A percentile compares a stretch with the other conserved stretches of the same genome.
Conservation (phyloP, 2,329 filamentous ascomycete genomes). For the Penicillium sp. region DNA sequence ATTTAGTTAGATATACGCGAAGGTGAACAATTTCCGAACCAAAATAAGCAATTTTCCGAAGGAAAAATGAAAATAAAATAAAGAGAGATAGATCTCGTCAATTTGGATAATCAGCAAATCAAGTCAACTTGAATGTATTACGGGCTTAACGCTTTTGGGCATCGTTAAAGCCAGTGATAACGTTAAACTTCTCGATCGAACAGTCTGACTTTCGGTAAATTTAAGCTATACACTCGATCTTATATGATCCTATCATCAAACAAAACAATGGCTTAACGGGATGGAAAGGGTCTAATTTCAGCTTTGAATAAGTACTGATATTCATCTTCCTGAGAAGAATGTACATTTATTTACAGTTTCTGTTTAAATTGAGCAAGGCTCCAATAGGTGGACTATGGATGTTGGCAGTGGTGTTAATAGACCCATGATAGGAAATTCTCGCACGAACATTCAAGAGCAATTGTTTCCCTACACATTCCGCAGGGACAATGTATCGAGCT, state of each 20-base stretch:
- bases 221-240: no score
- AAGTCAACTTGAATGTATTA: background rate
- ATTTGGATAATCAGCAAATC: background rate
- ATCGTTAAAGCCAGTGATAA: no score
- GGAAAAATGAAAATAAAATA: background rate
- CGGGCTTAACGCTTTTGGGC: background rate
- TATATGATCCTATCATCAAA: no score
- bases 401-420: background rate
- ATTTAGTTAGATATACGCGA: background rate
- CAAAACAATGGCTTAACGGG: no score
- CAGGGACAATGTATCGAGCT: background rate
- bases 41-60: background rate
- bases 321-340: background rate
- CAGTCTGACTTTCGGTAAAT: no score
- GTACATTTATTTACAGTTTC: background rate
- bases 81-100: background rate
- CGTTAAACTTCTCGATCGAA: no score
- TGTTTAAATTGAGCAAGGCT: no score
- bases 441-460: background rate
- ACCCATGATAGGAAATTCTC: no score
- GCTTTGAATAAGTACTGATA: background rate
- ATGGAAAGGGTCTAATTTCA: background rate
- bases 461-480: background rate
- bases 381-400: no score
- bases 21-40: no score